phyloP scores from a whole-genome alignment of 2,329 filamentous ascomycete genomes.

The Paradendryphiella salina region DNA sequence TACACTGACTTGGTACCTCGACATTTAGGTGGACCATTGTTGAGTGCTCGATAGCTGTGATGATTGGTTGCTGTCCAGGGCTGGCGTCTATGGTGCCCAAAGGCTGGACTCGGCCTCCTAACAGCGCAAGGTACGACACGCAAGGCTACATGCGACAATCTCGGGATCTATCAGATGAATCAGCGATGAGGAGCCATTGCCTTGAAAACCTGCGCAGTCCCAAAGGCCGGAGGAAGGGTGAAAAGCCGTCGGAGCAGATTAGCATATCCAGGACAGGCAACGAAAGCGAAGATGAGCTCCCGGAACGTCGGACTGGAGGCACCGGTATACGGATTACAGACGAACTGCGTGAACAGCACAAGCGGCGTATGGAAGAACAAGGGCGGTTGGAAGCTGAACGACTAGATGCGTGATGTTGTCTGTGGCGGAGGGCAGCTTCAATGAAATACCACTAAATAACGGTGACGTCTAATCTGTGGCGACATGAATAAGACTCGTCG shows the following conservation, averaged over 20 bases:
- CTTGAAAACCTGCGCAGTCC: constrained; percentile 16
- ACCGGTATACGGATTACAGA: constrained; percentile 9
- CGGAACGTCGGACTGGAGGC: constrained; percentile 6
- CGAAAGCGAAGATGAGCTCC: constrained; percentile 20
- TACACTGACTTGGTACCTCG: too few relatives aligned
- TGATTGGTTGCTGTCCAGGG: constrained; percentile 32
- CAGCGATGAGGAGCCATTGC: background rate
- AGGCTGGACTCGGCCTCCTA: background rate
- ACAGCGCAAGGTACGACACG: constrained; percentile 7
- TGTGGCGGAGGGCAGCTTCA: too few relatives aligned
- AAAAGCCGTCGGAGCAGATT: constrained; percentile 4
- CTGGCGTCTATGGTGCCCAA: constrained; percentile 23
- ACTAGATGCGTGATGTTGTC: background rate
- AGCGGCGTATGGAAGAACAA: constrained; percentile 7
- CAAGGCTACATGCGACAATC: constrained; percentile 23
- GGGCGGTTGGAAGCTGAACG: background rate
- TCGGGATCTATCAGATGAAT: constrained; percentile 3
- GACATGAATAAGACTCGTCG: too few relatives aligned
- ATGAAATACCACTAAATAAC: too few relatives aligned
- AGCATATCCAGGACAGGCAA: constrained; percentile 7
- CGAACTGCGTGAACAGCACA: constrained; percentile 9
- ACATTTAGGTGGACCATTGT: constrained; percentile 38
- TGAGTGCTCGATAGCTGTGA: constrained; percentile 41
- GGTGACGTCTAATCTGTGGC: too few relatives aligned
- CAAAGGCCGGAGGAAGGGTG: constrained; percentile 6